Evolutionary conservation across 805 yeast species (phyloP).

Genomic region (Cyberlindnera xishuangbannaensis): DNA sequence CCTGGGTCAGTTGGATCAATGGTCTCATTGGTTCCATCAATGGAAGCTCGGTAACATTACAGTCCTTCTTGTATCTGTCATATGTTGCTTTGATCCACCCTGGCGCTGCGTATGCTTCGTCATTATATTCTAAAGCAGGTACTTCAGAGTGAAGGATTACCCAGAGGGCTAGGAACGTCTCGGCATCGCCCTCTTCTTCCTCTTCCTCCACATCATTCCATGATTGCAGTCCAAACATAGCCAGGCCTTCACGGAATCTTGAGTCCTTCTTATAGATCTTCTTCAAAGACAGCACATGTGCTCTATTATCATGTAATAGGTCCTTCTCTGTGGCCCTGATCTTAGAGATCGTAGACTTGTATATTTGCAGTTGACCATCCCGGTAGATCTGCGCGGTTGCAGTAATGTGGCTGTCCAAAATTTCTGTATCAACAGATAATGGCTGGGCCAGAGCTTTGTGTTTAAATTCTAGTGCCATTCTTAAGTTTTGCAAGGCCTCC

Average conservation of each 20-base stretch:
- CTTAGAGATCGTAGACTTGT: conserved; percentile 36
- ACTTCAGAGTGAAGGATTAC: conserved; percentile 8
- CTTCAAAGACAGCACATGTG: conserved; percentile 42
- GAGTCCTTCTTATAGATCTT: conserved; percentile 47
- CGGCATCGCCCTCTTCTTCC: conserved; percentile 36
- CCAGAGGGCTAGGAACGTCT: conserved; percentile 17
- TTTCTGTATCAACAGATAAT: conserved; percentile 2
- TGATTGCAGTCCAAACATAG: conserved; percentile 41
- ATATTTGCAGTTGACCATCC: conserved; percentile 42
- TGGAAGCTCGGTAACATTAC: no score
- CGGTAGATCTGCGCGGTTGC: conserved; percentile 39
- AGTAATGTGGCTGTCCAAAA: conserved; percentile 18
- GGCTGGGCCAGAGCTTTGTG: conserved; percentile 20
- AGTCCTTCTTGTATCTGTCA: background rate
- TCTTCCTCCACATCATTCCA: conserved; percentile 36
- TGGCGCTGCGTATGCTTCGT: conserved; percentile 15
- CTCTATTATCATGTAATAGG: conserved; percentile 37
- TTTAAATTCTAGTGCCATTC: conserved; percentile 50
- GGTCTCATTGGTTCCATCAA: background rate
- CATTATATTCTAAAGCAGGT: no score
- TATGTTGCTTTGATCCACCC: conserved; percentile 12
- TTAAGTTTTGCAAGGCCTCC: conserved; percentile 51
- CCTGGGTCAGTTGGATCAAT: conserved; percentile 6
- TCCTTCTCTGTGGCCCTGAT: conserved; percentile 47
- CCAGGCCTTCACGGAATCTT: conserved; percentile 40